Evolutionary conservation across 768 basidiomycete genomes (phyloP).

Genomic region (Galerina marginata): DNA sequence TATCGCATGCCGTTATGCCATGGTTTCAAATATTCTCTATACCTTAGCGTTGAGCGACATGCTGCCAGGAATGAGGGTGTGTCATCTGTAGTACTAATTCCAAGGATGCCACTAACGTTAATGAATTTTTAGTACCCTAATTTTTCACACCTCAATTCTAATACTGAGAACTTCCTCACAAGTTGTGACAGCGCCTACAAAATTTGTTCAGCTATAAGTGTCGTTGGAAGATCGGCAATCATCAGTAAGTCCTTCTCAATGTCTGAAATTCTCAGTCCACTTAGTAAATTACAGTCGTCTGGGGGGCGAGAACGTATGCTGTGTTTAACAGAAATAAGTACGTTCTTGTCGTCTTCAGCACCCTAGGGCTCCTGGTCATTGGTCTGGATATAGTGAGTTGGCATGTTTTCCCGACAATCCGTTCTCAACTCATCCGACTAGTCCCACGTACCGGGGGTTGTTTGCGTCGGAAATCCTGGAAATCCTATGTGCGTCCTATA

Average conservation of each 20-base stretch:
- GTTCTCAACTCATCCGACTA: not conserved
- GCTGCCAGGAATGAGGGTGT: slow-evolving; percentile 15
- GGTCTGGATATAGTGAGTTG: slow-evolving; percentile 12
- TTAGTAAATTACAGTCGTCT: slow-evolving; percentile 7
- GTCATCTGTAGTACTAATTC: not conserved
- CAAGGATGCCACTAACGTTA: not conserved
- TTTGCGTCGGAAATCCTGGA: slow-evolving; percentile 10
- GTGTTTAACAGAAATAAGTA: slow-evolving; percentile 12
- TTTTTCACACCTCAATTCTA: not conserved
- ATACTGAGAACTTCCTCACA: not conserved
- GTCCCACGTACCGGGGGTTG: slow-evolving; percentile 14
- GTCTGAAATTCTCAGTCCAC: no score
- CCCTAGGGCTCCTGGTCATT: slow-evolving; percentile 9
- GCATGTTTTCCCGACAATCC: not conserved
- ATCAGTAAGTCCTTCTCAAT: not conserved
- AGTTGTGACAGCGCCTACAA: slow-evolving; percentile 21
- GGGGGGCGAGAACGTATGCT: slow-evolving; percentile 19
- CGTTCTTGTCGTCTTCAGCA: slow-evolving; percentile 4
- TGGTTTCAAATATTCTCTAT: slow-evolving; percentile 19
- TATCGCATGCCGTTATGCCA: slow-evolving; percentile 21
- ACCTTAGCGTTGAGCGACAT: slow-evolving; percentile 14
- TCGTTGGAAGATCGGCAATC: slow-evolving; percentile 20
- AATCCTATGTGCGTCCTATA: slow-evolving; percentile 9
- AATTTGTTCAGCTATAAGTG: slow-evolving; percentile 17
- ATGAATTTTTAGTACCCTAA: not conserved